phyloP scores from a whole-genome alignment of 2,329 filamentous ascomycete species.

The Colletotrichum costaricense region DNA sequence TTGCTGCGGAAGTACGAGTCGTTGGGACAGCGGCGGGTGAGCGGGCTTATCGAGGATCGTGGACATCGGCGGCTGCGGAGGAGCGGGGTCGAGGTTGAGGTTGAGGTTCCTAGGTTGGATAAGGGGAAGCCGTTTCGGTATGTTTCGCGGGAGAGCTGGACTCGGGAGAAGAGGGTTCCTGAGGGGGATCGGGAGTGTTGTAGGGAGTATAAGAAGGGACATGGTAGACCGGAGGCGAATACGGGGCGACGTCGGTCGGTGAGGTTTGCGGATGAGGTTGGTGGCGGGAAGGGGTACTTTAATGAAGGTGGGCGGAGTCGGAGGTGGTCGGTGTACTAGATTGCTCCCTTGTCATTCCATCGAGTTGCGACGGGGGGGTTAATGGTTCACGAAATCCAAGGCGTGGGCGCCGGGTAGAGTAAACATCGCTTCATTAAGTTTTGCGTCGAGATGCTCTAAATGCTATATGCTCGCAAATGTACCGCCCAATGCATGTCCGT shows the following conservation, averaged over 20 bases:
- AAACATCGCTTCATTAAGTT: neutral
- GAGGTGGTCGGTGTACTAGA: slow-evolving; percentile 12
- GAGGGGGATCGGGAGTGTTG: neutral
- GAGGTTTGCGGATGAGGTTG: neutral
- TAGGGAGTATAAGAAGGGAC: neutral
- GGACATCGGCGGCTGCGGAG: neutral
- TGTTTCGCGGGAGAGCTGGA: slow-evolving; percentile 6
- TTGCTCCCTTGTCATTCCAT: too few species aligned
- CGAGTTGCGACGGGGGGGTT: too few species aligned
- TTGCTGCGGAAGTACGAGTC: slow-evolving; percentile 27
- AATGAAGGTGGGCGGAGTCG: neutral
- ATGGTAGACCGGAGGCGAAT: neutral
- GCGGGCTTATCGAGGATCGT: slow-evolving; percentile 10
- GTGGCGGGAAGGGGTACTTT: neutral
- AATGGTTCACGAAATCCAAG: neutral
- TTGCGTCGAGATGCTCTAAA: neutral
- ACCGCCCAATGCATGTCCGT: neutral
- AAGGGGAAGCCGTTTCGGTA: neutral
- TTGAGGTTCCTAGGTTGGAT: neutral
- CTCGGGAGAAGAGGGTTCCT: neutral
- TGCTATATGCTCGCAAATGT: neutral
- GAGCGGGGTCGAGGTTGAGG: neutral
- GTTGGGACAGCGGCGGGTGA: slow-evolving; percentile 21
- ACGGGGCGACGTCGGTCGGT: neutral
- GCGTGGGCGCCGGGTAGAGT: neutral